Base-by-base conservation (phyloP, 2,329 filamentous ascomycete species). In the Botryotinia convoluta region DNA sequence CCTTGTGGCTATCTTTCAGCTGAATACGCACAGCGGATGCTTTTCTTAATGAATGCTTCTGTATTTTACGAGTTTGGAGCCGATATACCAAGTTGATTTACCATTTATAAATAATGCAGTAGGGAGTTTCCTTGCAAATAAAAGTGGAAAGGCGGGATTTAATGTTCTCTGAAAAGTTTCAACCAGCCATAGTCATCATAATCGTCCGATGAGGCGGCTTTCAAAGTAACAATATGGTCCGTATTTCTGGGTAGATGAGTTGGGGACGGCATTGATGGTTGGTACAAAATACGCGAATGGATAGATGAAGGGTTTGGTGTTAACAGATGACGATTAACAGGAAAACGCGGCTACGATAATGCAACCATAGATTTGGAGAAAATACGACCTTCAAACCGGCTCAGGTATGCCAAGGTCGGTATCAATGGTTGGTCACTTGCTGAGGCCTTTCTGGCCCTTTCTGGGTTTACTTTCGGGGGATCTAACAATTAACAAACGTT, bases 1-100 rank as follows among this genome's bases (percentile, higher is more conserved):
- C n/a, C 51, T 44, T 70, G 65, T 73, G 64, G 57, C 26, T 37
- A 73, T 59, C 51, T 73, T 73, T 73, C 71, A 73, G 71, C 71
- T 73, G 71, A 44, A 62, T 71, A 45, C 57, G 32, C 37, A 69
- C 51, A 35, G 67, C 69, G 44, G 69, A 71, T 62, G 62, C 59
- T 48, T 54, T 64, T 67, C 51, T 72, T 65, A 39, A 67, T 72
- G 22, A n/a, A 37, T 65, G 44, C 5, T 72, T 44, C 35, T 48
- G n/a, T 59, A 35, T n/a, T 59, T 42, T 54, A 26, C 20, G 48
- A 29, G 37, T 68, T 57, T 54, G 48, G 35, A 57, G 65, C 26
- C 65, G 48, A 57, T 42, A 68, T 42, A 69, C 26, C 51, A 61
- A 42, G 37, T 59, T 51, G 32, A 44, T 59, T 42, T 37, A 70